These are phyloP conservation scores for Trametes polyzona DNA, from an alignment of 1,284 basidiomycete species.

Conservation along the genomic window DNA sequence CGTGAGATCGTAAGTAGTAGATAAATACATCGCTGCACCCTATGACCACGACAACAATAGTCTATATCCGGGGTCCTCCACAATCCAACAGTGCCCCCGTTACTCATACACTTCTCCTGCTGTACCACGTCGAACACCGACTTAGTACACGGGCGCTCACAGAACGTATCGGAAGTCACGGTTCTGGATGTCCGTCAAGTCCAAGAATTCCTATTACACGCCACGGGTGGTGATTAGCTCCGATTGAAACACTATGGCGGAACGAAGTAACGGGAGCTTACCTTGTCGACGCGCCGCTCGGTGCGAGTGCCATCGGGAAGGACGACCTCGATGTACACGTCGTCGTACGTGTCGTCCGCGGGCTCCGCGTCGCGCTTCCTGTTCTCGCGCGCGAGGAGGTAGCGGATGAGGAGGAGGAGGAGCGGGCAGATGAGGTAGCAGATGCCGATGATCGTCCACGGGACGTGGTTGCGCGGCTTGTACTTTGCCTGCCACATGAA, in stretches of 20 bases:
- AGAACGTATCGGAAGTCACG: slow-evolving; percentile 39
- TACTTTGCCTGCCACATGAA: slow-evolving; percentile 76
- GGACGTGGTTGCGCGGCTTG: slow-evolving; percentile 65
- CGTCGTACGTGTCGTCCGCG: slow-evolving; percentile 59
- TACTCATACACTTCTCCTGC: no score
- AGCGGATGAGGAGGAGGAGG: slow-evolving; percentile 56
- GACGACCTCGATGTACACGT: slow-evolving; percentile 62
- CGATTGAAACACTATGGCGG: neutral
- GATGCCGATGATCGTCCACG: slow-evolving; percentile 66
- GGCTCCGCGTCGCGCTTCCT: slow-evolving; percentile 60
- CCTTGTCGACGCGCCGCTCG: slow-evolving; percentile 65
- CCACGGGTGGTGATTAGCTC: no score
- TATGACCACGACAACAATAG: no score
- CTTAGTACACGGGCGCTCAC: slow-evolving; percentile 13
- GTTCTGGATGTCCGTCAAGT: slow-evolving; percentile 38
- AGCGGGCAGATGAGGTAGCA: slow-evolving; percentile 55
- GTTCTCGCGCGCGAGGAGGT: slow-evolving; percentile 65
- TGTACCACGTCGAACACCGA: neutral
- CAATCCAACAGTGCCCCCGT: no score
- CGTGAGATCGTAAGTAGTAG: no score
- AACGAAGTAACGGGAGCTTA: slow-evolving; percentile 31
- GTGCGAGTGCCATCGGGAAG: slow-evolving; percentile 52
- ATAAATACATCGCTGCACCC: no score
- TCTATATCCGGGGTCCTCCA: no score
- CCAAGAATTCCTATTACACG: slow-evolving; percentile 34